Conservation (phyloP, 805 yeast species). For the Metschnikowia baotianmanensis region DNA sequence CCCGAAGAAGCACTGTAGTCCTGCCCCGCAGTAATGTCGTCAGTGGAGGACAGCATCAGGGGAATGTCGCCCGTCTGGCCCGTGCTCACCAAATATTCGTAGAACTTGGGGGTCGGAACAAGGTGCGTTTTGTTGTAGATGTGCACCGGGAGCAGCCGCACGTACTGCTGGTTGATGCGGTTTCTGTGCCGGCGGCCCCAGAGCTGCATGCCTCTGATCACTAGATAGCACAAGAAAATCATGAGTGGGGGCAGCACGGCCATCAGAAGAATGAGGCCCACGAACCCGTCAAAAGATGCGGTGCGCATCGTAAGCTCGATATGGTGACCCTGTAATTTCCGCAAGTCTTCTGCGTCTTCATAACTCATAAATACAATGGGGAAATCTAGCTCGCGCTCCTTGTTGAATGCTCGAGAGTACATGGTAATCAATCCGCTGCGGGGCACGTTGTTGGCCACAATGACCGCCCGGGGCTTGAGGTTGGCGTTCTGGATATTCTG, state of each 20-base stretch:
- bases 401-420: constrained; percentile 48
- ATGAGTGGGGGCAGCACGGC: constrained; percentile 42
- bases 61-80: constrained; percentile 24
- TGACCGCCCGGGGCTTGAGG: constrained; percentile 45
- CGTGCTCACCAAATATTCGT: constrained; percentile 32
- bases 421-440: constrained; percentile 49
- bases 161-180: constrained; percentile 28
- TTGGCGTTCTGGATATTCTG: constrained; percentile 36
- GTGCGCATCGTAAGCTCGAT: constrained; percentile 26
- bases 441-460: constrained; percentile 56
- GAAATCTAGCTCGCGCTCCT: constrained; percentile 33
- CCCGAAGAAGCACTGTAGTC: too few relatives aligned
- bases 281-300: constrained; percentile 37
- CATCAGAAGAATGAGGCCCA: constrained; percentile 40
- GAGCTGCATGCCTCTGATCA: constrained; percentile 30
- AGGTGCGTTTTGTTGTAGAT: constrained; percentile 37
- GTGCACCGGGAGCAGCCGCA: constrained; percentile 37
- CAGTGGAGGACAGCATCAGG: constrained; percentile 16
- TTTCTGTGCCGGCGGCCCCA: constrained; percentile 27
- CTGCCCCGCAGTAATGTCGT: constrained; percentile 10
- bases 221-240: constrained; percentile 33
- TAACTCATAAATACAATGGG: constrained; percentile 54
- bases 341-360: constrained; percentile 33
- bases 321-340: constrained; percentile 14
- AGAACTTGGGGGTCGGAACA: constrained; percentile 25